Percentiles rank a stretch among this genome's conserved stretches.
Conservation (phyloP, 2,329 filamentous ascomycete species). For the Curvularia eragrostidis region DNA sequence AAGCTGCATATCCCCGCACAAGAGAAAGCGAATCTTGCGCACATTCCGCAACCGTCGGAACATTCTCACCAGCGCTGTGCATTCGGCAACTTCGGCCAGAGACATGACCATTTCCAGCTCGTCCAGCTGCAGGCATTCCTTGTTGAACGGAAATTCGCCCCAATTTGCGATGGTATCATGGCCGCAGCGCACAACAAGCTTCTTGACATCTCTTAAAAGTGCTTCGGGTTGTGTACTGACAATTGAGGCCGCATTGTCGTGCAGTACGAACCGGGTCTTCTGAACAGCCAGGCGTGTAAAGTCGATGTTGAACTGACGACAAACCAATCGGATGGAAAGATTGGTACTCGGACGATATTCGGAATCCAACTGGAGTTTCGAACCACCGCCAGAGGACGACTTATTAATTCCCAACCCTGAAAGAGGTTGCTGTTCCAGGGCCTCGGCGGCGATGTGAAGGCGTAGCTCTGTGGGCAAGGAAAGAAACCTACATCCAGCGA, state of each 20-base stretch:
- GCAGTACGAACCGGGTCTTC: slow-evolving; percentile 46
- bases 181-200: slow-evolving; percentile 38
- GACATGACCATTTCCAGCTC: slow-evolving; percentile 31
- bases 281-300: slow-evolving; percentile 44
- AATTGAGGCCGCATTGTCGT: slow-evolving; percentile 4
- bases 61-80: not conserved
- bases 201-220: slow-evolving; percentile 38
- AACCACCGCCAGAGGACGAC: not conserved
- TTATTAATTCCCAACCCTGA: not conserved
- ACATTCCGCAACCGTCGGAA: not conserved
- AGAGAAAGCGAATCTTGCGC: not conserved
- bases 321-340: slow-evolving; percentile 47
- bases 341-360: slow-evolving; percentile 21
- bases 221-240: slow-evolving; percentile 32
- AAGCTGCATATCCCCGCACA: not conserved
- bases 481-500: slow-evolving; percentile 24
- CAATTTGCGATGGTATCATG: slow-evolving; percentile 41
- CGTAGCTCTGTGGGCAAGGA: slow-evolving; percentile 48
- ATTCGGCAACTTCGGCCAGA: not conserved
- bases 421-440: slow-evolving; percentile 23
- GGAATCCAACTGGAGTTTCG: not conserved
- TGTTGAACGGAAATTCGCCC: slow-evolving; percentile 42
- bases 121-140: slow-evolving; percentile 39
- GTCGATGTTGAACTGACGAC: slow-evolving; percentile 49
- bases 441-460: slow-evolving; percentile 40